These are phyloP conservation scores for Choiromyces venosus DNA, from an alignment of 495 filamentous ascomycete genomes.

Conservation along the genomic window DNA sequence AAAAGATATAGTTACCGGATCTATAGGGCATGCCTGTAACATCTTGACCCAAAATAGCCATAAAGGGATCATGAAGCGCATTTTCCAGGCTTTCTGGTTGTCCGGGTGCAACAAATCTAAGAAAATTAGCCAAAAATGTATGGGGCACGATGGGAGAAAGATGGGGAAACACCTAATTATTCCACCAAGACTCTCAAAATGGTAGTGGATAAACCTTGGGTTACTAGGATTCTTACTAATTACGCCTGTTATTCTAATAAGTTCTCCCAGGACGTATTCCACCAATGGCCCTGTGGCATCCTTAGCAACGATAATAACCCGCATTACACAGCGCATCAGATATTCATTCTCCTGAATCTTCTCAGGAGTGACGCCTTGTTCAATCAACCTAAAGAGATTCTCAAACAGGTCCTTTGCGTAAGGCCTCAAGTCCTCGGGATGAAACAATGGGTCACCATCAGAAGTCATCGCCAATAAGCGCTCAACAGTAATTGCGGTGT, in stretches of 20 bases:
- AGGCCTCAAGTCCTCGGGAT: conserved; percentile 62
- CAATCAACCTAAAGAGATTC: conserved; percentile 87
- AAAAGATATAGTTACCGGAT: background rate
- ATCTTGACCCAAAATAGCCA: conserved; percentile 66
- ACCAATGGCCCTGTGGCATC: conserved; percentile 65
- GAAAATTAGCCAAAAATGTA: conserved; percentile 25
- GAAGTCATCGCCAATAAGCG: conserved; percentile 76
- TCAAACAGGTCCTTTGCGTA: conserved; percentile 79
- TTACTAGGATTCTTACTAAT: conserved; percentile 94
- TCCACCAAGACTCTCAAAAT: conserved; percentile 95
- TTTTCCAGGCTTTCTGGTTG: conserved; percentile 69
- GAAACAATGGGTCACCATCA: conserved; percentile 67
- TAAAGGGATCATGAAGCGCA: conserved; percentile 71
- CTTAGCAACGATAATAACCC: conserved; percentile 85
- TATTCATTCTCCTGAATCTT: conserved; percentile 99
- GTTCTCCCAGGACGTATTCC: conserved; percentile 66
- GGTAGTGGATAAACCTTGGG: conserved; percentile 95
- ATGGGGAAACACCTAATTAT: conserved; percentile 60
- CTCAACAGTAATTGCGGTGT: conserved; percentile 91
- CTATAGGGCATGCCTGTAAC: conserved; percentile 59
- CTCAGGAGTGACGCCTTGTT: conserved; percentile 69
- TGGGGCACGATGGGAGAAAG: background rate
- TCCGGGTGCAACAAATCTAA: conserved; percentile 61
- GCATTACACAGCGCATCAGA: conserved; percentile 96
- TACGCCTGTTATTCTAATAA: conserved; percentile 78